phyloP scores from a whole-genome alignment of 1,284 basidiomycete species.

The Xanthoconium separans region DNA sequence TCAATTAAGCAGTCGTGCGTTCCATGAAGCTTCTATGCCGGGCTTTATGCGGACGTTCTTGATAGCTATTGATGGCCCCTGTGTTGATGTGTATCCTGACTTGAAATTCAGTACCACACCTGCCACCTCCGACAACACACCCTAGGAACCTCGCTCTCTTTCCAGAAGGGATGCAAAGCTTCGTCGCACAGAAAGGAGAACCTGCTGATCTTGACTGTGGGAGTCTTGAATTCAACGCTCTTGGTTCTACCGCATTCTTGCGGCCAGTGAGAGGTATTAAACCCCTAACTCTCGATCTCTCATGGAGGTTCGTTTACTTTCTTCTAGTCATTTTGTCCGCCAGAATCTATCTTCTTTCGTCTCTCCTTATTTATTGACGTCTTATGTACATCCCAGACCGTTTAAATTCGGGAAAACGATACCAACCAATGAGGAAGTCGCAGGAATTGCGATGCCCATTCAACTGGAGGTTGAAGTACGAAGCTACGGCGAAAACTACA shows the following conservation, averaged over 20 bases:
- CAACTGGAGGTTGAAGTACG: constrained; percentile 22
- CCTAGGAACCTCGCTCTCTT: constrained; percentile 33
- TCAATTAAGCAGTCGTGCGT: constrained; percentile 11
- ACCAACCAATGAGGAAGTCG: constrained; percentile 47
- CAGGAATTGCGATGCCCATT: constrained; percentile 34
- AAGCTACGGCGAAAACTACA: constrained; percentile 17
- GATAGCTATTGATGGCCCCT: constrained; percentile 22
- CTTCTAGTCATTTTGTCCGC: neutral
- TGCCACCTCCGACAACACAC: constrained; percentile 51
- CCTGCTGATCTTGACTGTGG: neutral
- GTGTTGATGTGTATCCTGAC: constrained; percentile 18
- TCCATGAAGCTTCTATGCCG: constrained; percentile 11
- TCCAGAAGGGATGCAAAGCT: constrained; percentile 34
- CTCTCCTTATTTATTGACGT: neutral
- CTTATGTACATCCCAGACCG: constrained; percentile 30
- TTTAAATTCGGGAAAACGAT: constrained; percentile 46
- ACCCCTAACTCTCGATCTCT: constrained; percentile 57
- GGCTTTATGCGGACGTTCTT: constrained; percentile 27
- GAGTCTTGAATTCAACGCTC: neutral
- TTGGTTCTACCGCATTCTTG: constrained; percentile 35
- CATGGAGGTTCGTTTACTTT: constrained; percentile 58
- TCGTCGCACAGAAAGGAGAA: constrained; percentile 26
- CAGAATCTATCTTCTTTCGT: neutral
- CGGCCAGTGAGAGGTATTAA: constrained; percentile 59
- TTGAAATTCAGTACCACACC: constrained; percentile 44